Evolutionary conservation across 495 filamentous ascomycete species (phyloP).

Genomic region (Melanomma pulvis-pyrius): DNA sequence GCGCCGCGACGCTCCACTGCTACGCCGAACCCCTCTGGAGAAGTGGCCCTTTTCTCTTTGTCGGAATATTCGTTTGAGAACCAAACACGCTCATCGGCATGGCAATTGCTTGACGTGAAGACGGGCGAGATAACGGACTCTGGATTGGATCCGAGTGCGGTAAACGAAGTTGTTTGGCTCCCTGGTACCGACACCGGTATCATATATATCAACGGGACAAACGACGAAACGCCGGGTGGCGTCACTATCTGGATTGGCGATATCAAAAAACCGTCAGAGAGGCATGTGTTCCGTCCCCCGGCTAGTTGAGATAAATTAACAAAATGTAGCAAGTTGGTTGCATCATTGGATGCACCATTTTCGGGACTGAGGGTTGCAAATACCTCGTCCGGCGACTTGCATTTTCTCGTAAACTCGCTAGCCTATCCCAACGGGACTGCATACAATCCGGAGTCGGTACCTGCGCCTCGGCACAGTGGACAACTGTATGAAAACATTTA

Average conservation of each 20-base stretch:
- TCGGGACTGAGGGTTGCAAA: slow-evolving; percentile 35
- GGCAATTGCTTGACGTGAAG: slow-evolving; percentile 49
- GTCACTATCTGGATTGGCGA: slow-evolving; percentile 51
- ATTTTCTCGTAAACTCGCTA: slow-evolving; percentile 48
- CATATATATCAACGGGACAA: slow-evolving; percentile 54
- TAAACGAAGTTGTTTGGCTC: slow-evolving; percentile 52
- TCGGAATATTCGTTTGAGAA: slow-evolving; percentile 54
- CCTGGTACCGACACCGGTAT: slow-evolving; percentile 49
- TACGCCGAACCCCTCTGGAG: slow-evolving; percentile 26
- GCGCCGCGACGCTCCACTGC: slow-evolving; percentile 27
- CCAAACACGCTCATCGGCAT: slow-evolving; percentile 42
- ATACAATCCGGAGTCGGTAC: slow-evolving; percentile 61
- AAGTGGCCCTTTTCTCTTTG: slow-evolving; percentile 39
- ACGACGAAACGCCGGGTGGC: slow-evolving; percentile 49
- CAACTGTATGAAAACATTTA: slow-evolving; percentile 72
- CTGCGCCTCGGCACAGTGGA: slow-evolving; percentile 60
- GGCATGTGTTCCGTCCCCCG: slow-evolving; percentile 1
- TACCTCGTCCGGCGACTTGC: slow-evolving; percentile 32
- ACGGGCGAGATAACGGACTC: slow-evolving; percentile 47
- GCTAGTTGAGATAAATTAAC: slow-evolving; percentile 4
- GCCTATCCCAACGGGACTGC: slow-evolving; percentile 64
- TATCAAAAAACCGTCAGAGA: slow-evolving; percentile 3
- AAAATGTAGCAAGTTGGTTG: slow-evolving; percentile 19
- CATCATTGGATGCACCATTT: slow-evolving; percentile 34
- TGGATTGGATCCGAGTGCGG: slow-evolving; percentile 48